A percentile compares a stretch with the other conserved stretches of the same genome.
phyloP scores from a whole-genome alignment of 208 protist genomes.

The Trypanosoma mega region DNA sequence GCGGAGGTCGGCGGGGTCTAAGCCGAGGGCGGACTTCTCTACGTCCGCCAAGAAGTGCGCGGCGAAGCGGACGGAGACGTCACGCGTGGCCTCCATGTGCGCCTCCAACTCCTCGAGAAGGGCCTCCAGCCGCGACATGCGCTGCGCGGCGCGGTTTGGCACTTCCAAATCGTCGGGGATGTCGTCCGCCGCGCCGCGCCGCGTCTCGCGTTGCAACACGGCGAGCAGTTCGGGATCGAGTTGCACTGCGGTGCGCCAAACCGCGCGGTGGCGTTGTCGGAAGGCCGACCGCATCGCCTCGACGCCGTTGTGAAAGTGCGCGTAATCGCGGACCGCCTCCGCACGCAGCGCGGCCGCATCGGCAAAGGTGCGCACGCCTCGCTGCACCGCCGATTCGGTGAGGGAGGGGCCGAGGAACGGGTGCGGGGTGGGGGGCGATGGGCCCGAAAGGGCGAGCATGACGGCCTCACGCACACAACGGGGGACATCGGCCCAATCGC shows the following conservation, averaged over 20 bases:
- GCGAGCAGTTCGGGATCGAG: slow-evolving; percentile 47
- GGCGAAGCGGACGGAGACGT: slow-evolving; percentile 71
- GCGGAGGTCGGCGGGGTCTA: slow-evolving; percentile 63
- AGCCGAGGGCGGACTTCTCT: slow-evolving; percentile 78
- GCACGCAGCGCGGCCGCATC: slow-evolving; percentile 68
- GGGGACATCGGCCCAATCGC: slow-evolving; percentile 74
- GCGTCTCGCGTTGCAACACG: slow-evolving; percentile 25
- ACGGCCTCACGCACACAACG: slow-evolving; percentile 65
- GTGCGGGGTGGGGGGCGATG: slow-evolving; percentile 1
- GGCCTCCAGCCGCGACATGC: slow-evolving; percentile 42
- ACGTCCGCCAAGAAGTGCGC: slow-evolving; percentile 69
- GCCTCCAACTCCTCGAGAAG: slow-evolving; percentile 42
- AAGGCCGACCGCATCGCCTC: slow-evolving; percentile 56
- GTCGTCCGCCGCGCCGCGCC: slow-evolving; percentile 27
- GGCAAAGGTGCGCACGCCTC: slow-evolving; percentile 74
- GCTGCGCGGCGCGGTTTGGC: slow-evolving; percentile 12
- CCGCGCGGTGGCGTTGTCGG: slow-evolving; percentile 46
- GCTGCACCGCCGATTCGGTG: slow-evolving; percentile 63
- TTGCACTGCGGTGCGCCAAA: slow-evolving; percentile 74
- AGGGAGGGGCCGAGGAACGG: slow-evolving; percentile 18
- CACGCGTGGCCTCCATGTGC: slow-evolving; percentile 48
- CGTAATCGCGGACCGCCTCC: slow-evolving; percentile 70
- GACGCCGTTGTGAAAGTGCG: slow-evolving; percentile 84
- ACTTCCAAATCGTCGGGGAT: slow-evolving; percentile 65
- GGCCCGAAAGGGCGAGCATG: slow-evolving; percentile 37